Evolutionary conservation across 140 eudicot genomes (phyloP), one percentile per base, ranked within the genome.

Genomic region (Cichorium intybus): DNA sequence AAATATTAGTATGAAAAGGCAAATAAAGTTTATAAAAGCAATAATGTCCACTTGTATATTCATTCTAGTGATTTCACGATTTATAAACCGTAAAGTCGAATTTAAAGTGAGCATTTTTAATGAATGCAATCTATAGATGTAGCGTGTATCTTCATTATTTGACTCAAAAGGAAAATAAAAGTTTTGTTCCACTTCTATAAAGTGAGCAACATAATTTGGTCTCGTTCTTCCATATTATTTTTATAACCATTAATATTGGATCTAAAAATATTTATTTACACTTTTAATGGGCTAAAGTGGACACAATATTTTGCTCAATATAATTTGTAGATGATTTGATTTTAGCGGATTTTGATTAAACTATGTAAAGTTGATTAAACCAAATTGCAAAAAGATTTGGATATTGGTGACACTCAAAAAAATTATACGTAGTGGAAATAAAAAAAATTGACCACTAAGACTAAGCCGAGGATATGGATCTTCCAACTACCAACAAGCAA

Each of bases 201-300:
- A 69, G 73, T 39, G 55, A 43, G 7, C n/a, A 68, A 55, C n/a
- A 54, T 68, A 16, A 39, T 55, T 68, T 6, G 39, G 33, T 24
- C 14, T 15, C 4, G 7, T 28, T 50, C 10, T 14, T 51, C n/a
- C n/a, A n/a, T n/a, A n/a, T 14, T 15, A 21, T 0, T 28, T 52
- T 51, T 31, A 23, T 15, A 39, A 67, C 27, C 41, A 3, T 34
- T 35, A 39, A 37, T 26, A 37, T 24, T 68, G 63, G 27, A 10
- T 37, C n/a, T 16, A 15, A 53, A 33, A 53, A 2, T 26, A 37
- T 3, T 2, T 5, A 1, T 43, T 15, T 12, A 8, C 75, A 45
- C 45, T 31, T 47, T 69, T 17, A 23, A 52, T 14, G 24, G 8
- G 52, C 37, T 51, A 28, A 57, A n/a, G 59, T 57, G 66, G 49